Evolutionary conservation across 192 early-diverging fungal species (phyloP), one percentile per base, ranked within the genome.

Genomic region (Backusella circina): DNA sequence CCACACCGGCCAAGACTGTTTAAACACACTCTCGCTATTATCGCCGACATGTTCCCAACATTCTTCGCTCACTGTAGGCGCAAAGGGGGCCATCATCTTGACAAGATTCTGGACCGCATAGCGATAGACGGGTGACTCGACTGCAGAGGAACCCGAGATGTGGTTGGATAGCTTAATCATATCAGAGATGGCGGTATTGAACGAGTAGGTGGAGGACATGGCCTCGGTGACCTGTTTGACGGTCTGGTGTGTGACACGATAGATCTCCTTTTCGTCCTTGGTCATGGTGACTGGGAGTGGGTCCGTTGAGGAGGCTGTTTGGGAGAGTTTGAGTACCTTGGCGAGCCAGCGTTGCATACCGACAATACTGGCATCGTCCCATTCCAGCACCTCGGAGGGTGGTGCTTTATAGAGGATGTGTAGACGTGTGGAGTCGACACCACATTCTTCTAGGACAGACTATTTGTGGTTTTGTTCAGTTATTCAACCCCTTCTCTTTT

Each of bases 271-370:
- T 51, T 90, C 90, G 12, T 83, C 83, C 6, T 72, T 72, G 26
- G 67, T 83, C 86, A 90, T 86, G 15, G 39, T 41, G 13, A 0
- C 23, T 65, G 12, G 78, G 51, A 3, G 82, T 51, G 8, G 65
- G 23, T 13, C 23, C 23, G 30, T 7, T 35, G 13, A 16, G 6
- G 31, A 5, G 2, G 13, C 61, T 12, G 26, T 64, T 9, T 50
- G 85, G 79, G 32, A 71, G 7, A 81, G 70, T 23, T 77, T 81
- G 12, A 77, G 30, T 13, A 95, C 83, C 26, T 90, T 87, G 41
- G 80, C 69, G 31, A 96, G 81, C 90, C 93, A 97, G 38, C 95
- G 87, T 83, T 94, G 90, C 94, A 99, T 97, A 7, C 97, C 97
- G 5, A 96, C 87, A 70, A 97, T 95, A 73, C 93, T 95, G 47